Conservation (phyloP, 805 yeast species). For the Zygotorulaspora florentina region DNA sequence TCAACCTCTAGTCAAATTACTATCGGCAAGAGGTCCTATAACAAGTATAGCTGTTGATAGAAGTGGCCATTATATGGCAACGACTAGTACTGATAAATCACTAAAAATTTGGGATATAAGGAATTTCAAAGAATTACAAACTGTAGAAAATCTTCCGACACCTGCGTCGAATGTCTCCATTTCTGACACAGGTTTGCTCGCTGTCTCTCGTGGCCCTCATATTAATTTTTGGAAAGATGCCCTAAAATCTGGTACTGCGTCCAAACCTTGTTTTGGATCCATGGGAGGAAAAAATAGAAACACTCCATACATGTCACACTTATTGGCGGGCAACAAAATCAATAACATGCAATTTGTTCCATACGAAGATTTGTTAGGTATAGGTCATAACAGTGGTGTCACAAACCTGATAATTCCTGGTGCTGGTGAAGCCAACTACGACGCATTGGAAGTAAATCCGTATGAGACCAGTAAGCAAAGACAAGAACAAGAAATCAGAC, state of each 20-base stretch:
- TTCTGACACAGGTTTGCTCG: conserved; percentile 81
- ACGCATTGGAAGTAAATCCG: conserved; percentile 90
- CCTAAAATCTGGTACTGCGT: conserved; percentile 39
- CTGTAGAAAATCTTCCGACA: conserved; percentile 61
- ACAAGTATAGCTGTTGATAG: conserved; percentile 82
- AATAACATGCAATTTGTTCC: conserved; percentile 76
- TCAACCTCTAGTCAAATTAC: conserved; percentile 77
- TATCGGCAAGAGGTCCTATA: conserved; percentile 81
- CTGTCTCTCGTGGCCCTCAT: conserved; percentile 96
- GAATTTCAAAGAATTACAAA: conserved; percentile 68
- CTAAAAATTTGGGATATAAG: conserved; percentile 93
- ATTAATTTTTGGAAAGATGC: conserved; percentile 91
- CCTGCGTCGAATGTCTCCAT: conserved; percentile 77
- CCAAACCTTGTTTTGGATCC: conserved; percentile 50
- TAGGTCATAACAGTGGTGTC: conserved; percentile 75
- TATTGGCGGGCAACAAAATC: conserved; percentile 71
- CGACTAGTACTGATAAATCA: conserved; percentile 79
- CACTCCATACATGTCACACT: conserved; percentile 88
- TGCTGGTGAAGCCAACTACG: conserved; percentile 96
- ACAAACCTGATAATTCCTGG: conserved; percentile 92
- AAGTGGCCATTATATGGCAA: conserved; percentile 91
- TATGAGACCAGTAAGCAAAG: conserved; percentile 88
- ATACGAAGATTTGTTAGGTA: conserved; percentile 91
- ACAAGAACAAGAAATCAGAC: conserved; percentile 86
- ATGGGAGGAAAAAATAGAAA: conserved; percentile 38